Conservation (phyloP, 768 basidiomycete genomes). For the Amanita polypyramis region DNA sequence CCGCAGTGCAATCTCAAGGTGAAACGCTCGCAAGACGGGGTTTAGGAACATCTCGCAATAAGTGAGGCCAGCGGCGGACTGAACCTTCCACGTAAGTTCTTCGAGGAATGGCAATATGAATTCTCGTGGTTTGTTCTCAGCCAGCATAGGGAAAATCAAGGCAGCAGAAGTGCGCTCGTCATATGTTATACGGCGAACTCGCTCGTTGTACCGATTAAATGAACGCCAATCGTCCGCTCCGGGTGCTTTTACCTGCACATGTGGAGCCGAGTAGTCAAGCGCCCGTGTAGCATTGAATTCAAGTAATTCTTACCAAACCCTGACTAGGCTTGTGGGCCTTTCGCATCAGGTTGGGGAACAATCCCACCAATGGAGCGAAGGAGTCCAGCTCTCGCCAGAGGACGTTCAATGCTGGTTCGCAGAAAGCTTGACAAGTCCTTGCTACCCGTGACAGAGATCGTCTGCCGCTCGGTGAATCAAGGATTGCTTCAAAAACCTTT, state of each 20-base stretch:
- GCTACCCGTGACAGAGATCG: slow-evolving; percentile 62
- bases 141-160: slow-evolving; percentile 57
- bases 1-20: slow-evolving; percentile 51
- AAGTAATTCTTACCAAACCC: slow-evolving; percentile 49
- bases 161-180: slow-evolving; percentile 54
- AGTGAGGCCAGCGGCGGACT: slow-evolving; percentile 55
- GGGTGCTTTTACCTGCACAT: slow-evolving; percentile 44
- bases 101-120: slow-evolving; percentile 63
- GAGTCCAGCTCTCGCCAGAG: slow-evolving; percentile 77
- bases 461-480: slow-evolving; percentile 50
- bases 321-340: slow-evolving; percentile 64
- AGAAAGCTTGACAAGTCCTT: slow-evolving; percentile 65
- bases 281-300: not conserved
- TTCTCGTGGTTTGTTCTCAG: slow-evolving; percentile 49
- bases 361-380: slow-evolving; percentile 55
- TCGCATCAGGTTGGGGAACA: slow-evolving; percentile 64
- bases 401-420: slow-evolving; percentile 58
- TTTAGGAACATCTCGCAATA: slow-evolving; percentile 55
- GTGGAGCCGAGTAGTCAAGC: slow-evolving; percentile 2
- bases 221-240: slow-evolving; percentile 59
- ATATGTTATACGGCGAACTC: slow-evolving; percentile 60
- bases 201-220: slow-evolving; percentile 55
- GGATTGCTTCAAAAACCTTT: slow-evolving; percentile 36
- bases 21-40: slow-evolving; percentile 48
- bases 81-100: slow-evolving; percentile 64